phyloP scores from a whole-genome alignment of 139 green algal genomes.

The Picocystis salinarum region DNA sequence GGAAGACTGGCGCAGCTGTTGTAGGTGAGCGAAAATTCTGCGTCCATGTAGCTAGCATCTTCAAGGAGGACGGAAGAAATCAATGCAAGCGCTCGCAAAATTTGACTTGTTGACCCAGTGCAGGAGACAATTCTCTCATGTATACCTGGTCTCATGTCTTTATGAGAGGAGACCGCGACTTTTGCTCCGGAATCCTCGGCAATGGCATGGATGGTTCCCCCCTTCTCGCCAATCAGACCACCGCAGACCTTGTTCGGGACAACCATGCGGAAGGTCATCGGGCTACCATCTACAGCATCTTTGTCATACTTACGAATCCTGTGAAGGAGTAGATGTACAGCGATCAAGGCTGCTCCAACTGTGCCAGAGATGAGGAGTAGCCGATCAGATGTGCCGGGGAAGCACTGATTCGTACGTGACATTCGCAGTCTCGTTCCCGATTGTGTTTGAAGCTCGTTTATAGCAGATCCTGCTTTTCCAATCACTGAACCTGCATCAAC shows the following conservation, averaged over 20 bases:
- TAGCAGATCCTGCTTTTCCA: conserved; percentile 40
- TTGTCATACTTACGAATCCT: conserved; percentile 26
- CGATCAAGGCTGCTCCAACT: conserved; percentile 45
- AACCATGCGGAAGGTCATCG: conserved; percentile 30
- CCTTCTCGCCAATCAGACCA: conserved; percentile 55
- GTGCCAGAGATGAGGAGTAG: conserved; percentile 49
- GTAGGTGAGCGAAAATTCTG: too few relatives aligned
- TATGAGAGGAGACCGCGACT: conserved; percentile 47
- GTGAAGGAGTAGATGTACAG: conserved; percentile 53
- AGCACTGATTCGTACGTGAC: conserved; percentile 29
- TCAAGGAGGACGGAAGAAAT: too few relatives aligned
- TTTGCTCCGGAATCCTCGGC: conserved; percentile 41
- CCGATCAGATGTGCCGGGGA: conserved; percentile 36
- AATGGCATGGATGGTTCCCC: conserved; percentile 52
- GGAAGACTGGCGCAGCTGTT: too few relatives aligned
- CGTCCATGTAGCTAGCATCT: too few relatives aligned
- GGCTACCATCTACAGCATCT: not conserved
- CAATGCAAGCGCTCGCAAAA: too few relatives aligned
- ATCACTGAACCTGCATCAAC: not conserved
- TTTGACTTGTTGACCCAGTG: too few relatives aligned
- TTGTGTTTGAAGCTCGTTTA: conserved; percentile 46
- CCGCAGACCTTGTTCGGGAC: conserved; percentile 55
- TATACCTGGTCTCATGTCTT: conserved; percentile 7
- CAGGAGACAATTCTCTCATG: too few relatives aligned
- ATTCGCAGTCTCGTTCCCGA: conserved; percentile 45